phyloP scores from a whole-genome alignment of 1,139 yeast species.

The Casaregolazyma lundiana region DNA sequence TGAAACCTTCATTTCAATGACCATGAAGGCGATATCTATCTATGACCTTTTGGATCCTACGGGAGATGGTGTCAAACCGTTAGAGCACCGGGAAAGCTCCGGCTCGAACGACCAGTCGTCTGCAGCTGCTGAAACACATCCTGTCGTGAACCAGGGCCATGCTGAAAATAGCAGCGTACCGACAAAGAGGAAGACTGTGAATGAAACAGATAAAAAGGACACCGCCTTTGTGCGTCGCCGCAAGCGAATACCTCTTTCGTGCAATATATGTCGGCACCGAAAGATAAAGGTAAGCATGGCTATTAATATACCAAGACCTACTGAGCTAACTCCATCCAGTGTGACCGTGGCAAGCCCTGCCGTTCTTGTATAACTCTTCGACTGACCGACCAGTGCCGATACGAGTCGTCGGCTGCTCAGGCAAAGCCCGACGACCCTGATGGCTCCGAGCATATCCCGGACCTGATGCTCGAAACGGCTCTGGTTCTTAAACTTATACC shows the following conservation, averaged over 20 bases:
- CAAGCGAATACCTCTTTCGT: constrained; percentile 23
- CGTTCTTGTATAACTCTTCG: constrained; percentile 21
- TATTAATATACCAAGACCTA: too few relatives aligned
- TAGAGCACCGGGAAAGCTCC: neutral
- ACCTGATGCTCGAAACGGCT: neutral
- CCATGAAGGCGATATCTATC: constrained; percentile 8
- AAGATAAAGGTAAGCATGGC: constrained; percentile 20
- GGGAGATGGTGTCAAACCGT: constrained; percentile 1
- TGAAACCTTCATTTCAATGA: too few relatives aligned
- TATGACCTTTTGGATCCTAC: constrained; percentile 10
- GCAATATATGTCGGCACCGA: constrained; percentile 24
- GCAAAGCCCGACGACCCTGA: neutral
- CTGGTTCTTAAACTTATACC: neutral
- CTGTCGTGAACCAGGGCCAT: neutral
- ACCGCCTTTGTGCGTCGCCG: constrained; percentile 12
- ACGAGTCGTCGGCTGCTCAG: constrained; percentile 13
- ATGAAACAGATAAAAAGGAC: neutral
- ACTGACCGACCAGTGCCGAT: constrained; percentile 18
- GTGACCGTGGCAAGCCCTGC: constrained; percentile 25
- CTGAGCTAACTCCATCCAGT: too few relatives aligned
- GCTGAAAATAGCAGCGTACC: neutral
- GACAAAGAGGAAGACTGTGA: neutral
- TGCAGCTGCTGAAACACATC: neutral
- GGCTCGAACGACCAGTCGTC: neutral
- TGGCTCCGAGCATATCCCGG: neutral